Base-by-base conservation (phyloP, 371 early-diverging fungal species). In the Lichtheimia ornata region DNA sequence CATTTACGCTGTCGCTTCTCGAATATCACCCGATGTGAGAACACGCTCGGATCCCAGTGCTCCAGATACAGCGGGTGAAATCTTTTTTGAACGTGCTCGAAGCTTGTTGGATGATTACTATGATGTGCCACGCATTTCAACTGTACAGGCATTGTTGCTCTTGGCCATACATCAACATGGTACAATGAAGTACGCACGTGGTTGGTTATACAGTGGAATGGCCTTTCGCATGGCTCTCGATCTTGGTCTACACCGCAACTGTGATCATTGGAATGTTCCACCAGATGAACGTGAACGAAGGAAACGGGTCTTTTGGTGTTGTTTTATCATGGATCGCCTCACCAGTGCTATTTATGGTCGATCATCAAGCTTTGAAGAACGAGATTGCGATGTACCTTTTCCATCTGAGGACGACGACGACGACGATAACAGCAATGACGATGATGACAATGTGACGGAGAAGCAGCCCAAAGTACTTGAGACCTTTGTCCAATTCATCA, bases 131-230 rank as follows among this genome's bases (percentile, higher is more conserved):
- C 72, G 79, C 28, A 74, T 85, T 35, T 79, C 84, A 15, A 87
- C 88, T 0, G 77, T 87, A 13, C 88, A 87, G 42, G 84, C 86
- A 0, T 63, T 87, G 6, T 45, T 87, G 9, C 63, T 87, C 1
- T 42, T 87, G 25, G 74, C 84, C 2, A 70, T 74, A 61, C 72
- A 84, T 66, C 77, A 87, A 54, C 77, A 85, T 60, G 75, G 86
- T 58, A 73, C 74, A 61, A 74, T 79, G 74, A 57, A 75, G 41
- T 68, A 77, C 14, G 74, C 76, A 9, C 75, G 79, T 27, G 69
- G 79, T 12, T 81, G 81, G 81, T 42, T 81, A 5, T 81, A 79
- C 43, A 75, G 70, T 69, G 81, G 79, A 58, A 81, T 81, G 79
- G 80, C 80, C 5, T 74, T 79, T 60, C 71, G 77, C 18, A 83